phyloP scores from a whole-genome alignment of 148 eudicot genomes.

The Mesembryanthemum crystallinum region DNA sequence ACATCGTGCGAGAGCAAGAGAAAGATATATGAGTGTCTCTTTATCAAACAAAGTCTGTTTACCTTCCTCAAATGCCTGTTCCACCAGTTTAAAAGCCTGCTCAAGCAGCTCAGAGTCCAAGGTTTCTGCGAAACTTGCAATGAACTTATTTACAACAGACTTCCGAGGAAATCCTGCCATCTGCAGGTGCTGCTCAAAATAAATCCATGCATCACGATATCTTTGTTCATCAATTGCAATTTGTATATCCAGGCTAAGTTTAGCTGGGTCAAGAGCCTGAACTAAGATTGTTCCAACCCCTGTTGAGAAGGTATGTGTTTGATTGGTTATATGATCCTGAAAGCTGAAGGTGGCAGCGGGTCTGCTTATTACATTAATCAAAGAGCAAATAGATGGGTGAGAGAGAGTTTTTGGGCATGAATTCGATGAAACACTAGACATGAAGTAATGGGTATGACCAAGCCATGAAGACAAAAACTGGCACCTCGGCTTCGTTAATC shows the following conservation, averaged over 20 bases:
- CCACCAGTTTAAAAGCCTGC: conserved; percentile 66
- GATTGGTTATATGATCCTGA: conserved; percentile 14
- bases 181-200: conserved; percentile 67
- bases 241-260: conserved; percentile 56
- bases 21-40: conserved; percentile 64
- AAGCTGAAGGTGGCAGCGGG: neutral
- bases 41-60: conserved; percentile 66
- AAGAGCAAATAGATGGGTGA: conserved; percentile 12
- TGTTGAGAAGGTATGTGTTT: conserved; percentile 36
- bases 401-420: conserved; percentile 15
- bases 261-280: conserved; percentile 79
- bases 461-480: conserved; percentile 26
- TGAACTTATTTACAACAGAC: conserved; percentile 50
- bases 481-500: conserved; percentile 30
- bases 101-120: conserved; percentile 54
- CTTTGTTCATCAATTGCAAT: conserved; percentile 61
- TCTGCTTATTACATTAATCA: neutral
- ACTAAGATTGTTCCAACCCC: conserved; percentile 58
- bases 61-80: conserved; percentile 61
- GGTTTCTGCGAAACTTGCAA: conserved; percentile 57
- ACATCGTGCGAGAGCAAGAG: conserved; percentile 62
- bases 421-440: conserved; percentile 9
- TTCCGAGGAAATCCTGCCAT: conserved; percentile 95
- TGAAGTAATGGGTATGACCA: conserved; percentile 8
- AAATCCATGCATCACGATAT: conserved; percentile 64